Evolutionary conservation across 169 alveolate species (phyloP), one percentile per base, ranked within the genome.

Genomic region (Eimeria maxima): DNA sequence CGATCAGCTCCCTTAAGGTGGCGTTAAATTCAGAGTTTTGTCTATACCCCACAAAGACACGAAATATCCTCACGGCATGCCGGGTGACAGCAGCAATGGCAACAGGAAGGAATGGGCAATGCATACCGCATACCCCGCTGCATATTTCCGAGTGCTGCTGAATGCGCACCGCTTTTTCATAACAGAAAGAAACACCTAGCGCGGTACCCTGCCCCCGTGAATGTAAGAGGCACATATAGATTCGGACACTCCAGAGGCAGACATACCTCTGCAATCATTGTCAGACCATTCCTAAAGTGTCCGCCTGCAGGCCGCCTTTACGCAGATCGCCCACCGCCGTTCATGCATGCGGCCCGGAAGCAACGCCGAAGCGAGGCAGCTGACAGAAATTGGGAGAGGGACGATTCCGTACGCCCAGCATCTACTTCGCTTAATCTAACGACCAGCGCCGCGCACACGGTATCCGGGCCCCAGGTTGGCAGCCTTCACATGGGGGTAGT

Each of bases 201-300:
- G 80, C 29, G 47, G 80, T 47, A 50, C 18, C 80, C 50, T 47
- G 2, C 73, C 29, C 71, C 38, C 73, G 45, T 57, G 57, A 83
- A 42, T n/a, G 27, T 11, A 16, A 83, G 73, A 38, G 73, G 33
- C 76, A 0, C 7, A 18, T 53, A 53, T 55, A 50, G 74, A 55
- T 74, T 27, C 73, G 74, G 27, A 50, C 10, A 3, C 73, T 22
- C 76, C 60, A 29, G 91, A 83, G 91, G 91, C 74, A 83, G 53
- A 83, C 91, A 83, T 83, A 83, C 91, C 74, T 83, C 91, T 27
- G 73, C 22, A 29, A 74, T 74, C 45, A 13, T 53, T 33, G 38
- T 27, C 57, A 27, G 20, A 50, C 71, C 50, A 33, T 83, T 53
- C 73, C 53, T 18, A 53, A 83, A 5, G 33, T 27, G 47, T 83